Evolutionary conservation across 1,284 basidiomycete species (phyloP).

Genomic region (Ustilago trichophora): DNA sequence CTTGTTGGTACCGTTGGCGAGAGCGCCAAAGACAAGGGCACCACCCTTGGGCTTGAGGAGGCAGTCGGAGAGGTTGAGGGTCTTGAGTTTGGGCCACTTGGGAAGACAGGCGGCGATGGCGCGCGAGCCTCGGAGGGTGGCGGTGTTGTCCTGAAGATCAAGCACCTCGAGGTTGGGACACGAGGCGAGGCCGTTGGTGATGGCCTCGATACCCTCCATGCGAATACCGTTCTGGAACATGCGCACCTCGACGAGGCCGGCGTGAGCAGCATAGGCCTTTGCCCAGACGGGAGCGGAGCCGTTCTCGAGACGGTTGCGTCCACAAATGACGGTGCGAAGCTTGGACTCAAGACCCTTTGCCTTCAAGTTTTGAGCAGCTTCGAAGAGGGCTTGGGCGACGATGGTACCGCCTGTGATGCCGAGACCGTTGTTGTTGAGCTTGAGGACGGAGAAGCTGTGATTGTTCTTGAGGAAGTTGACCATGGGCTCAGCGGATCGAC

Average conservation of each 20-base stretch:
- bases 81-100: conserved; percentile 76
- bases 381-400: conserved; percentile 83
- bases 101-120: conserved; percentile 78
- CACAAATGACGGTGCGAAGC: conserved; percentile 85
- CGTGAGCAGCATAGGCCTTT: conserved; percentile 85
- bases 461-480: conserved; percentile 75
- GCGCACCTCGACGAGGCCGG: conserved; percentile 79
- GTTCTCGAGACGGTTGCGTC: conserved; percentile 92
- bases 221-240: conserved; percentile 98
- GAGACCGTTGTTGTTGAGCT: conserved; percentile 95
- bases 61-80: conserved; percentile 91
- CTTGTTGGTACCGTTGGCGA: conserved; percentile 52
- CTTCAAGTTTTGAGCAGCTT: conserved; percentile 78
- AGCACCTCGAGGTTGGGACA: conserved; percentile 78
- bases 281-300: conserved; percentile 86
- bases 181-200: conserved; percentile 78
- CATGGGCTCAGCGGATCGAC: conserved; percentile 92
- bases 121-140: conserved; percentile 77
- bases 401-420: conserved; percentile 89
- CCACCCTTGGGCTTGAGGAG: conserved; percentile 75
- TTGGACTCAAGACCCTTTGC: conserved; percentile 76
- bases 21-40: conserved; percentile 50
- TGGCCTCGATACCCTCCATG: conserved; percentile 86
- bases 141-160: conserved; percentile 96
- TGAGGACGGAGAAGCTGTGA: conserved; percentile 79